phyloP scores from a whole-genome alignment of 1,284 basidiomycete genomes.

The Tremellales sp. region DNA sequence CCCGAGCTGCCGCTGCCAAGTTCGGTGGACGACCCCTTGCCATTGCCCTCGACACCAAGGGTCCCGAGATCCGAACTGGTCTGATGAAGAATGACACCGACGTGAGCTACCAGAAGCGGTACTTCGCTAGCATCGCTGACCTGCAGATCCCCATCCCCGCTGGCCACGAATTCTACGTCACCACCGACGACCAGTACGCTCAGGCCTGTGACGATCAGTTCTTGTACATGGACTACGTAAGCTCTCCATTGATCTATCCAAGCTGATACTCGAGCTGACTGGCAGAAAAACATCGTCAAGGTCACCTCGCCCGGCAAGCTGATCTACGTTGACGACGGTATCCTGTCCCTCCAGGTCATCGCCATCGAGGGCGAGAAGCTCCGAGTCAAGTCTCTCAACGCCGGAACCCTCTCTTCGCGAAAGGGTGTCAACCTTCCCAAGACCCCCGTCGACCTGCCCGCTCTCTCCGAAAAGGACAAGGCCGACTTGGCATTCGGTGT shows the following conservation, averaged over 20 bases:
- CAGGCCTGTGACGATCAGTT: conserved; percentile 75
- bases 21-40: conserved; percentile 82
- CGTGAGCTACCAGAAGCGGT: conserved; percentile 64
- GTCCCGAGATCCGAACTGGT: conserved; percentile 98
- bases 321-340: conserved; percentile 97
- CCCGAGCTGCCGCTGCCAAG: conserved; percentile 71
- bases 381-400: conserved; percentile 87
- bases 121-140: too few relatives aligned
- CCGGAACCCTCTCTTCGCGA: conserved; percentile 87
- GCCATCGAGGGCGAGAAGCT: conserved; percentile 75
- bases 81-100: conserved; percentile 82
- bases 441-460: conserved; percentile 95
- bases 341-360: conserved; percentile 89
- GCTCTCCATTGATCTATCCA: conserved; percentile 41
- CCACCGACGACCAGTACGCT: conserved; percentile 76
- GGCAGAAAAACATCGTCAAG: conserved; percentile 81
- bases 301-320: conserved; percentile 93
- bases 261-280: conserved; percentile 6
- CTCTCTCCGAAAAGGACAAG: conserved; percentile 98
- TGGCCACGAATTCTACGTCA: conserved; percentile 91
- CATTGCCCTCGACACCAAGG: conserved; percentile 99
- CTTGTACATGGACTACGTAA: conserved; percentile 86
- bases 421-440: conserved; percentile 99
- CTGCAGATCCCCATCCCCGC: conserved; percentile 73
- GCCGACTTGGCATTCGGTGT: conserved; percentile 92